These are phyloP conservation scores for Malassezia yamatoensis DNA, from an alignment of 1,284 basidiomycete species.

Conservation along the genomic window DNA sequence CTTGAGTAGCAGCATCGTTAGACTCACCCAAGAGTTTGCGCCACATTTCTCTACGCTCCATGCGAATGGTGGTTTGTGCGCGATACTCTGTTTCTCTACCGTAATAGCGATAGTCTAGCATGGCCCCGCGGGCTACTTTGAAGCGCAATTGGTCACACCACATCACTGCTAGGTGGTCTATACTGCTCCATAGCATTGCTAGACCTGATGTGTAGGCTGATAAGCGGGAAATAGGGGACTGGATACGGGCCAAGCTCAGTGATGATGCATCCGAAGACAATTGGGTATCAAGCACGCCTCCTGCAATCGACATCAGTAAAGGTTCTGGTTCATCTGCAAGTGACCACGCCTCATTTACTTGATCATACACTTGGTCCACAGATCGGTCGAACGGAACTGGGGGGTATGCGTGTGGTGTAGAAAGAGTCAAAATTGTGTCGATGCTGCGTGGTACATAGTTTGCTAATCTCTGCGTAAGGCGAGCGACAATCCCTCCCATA, in stretches of 20 bases:
- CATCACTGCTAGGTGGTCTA: slow-evolving; percentile 90
- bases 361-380: slow-evolving; percentile 63
- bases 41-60: slow-evolving; percentile 29
- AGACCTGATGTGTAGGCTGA: slow-evolving; percentile 66
- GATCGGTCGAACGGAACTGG: slow-evolving; percentile 76
- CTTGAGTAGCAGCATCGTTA: slow-evolving; percentile 15
- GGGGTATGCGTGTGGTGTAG: slow-evolving; percentile 77
- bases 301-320: slow-evolving; percentile 75
- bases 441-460: slow-evolving; percentile 50
- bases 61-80: slow-evolving; percentile 12
- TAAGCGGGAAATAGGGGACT: slow-evolving; percentile 19
- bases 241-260: slow-evolving; percentile 51
- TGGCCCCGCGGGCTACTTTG: slow-evolving; percentile 57
- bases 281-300: slow-evolving; percentile 82
- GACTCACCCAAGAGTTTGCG: slow-evolving; percentile 21
- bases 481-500: slow-evolving; percentile 94
- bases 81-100: slow-evolving; percentile 21
- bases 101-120: slow-evolving; percentile 28
- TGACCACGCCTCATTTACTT: slow-evolving; percentile 36
- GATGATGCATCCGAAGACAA: slow-evolving; percentile 83
- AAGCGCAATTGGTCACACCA: slow-evolving; percentile 97
- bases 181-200: slow-evolving; percentile 82
- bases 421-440: slow-evolving; percentile 80
- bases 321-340: slow-evolving; percentile 8
- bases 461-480: slow-evolving; percentile 58